Evolutionary conservation across 2,329 filamentous ascomycete genomes (phyloP).

Genomic region (Verticillium alfalfae): DNA sequence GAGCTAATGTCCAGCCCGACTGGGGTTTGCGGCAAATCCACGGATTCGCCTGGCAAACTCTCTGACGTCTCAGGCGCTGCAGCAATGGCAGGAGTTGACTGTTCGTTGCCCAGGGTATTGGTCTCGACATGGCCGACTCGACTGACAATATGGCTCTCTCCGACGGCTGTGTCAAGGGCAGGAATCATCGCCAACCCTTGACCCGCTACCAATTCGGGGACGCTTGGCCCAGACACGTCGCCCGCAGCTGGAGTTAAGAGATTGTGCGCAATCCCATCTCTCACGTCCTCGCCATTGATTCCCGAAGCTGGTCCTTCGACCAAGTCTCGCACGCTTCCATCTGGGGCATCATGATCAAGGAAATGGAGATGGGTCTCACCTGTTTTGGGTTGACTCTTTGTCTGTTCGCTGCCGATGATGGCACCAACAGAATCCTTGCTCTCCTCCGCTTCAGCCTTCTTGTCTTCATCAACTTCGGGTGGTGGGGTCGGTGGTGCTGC

Average conservation of each 20-base stretch:
- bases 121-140: too few species aligned
- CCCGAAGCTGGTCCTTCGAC: slow-evolving; percentile 1
- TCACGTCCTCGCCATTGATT: neutral
- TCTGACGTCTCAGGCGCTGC: too few species aligned
- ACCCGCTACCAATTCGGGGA: neutral
- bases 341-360: slow-evolving; percentile 17
- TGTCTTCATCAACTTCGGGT: slow-evolving; percentile 3
- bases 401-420: slow-evolving; percentile 5
- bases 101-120: too few species aligned
- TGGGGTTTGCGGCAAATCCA: too few species aligned
- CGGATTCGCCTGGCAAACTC: too few species aligned
- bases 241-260: neutral
- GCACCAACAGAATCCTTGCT: slow-evolving; percentile 12
- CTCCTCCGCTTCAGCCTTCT: slow-evolving; percentile 10
- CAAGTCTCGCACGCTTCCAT: slow-evolving; percentile 10
- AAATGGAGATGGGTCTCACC: slow-evolving; percentile 22
- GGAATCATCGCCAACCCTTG: neutral
- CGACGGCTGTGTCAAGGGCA: too few species aligned
- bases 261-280: neutral
- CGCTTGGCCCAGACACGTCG: neutral
- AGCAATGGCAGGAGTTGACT: too few species aligned
- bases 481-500: neutral
- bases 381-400: slow-evolving; percentile 13
- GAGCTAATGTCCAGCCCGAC: too few species aligned
- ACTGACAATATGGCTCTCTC: too few species aligned